Evolutionary conservation across 2,329 filamentous ascomycete genomes (phyloP), one percentile per base, ranked within the genome.

Genomic region (Aspergillus sp.): DNA sequence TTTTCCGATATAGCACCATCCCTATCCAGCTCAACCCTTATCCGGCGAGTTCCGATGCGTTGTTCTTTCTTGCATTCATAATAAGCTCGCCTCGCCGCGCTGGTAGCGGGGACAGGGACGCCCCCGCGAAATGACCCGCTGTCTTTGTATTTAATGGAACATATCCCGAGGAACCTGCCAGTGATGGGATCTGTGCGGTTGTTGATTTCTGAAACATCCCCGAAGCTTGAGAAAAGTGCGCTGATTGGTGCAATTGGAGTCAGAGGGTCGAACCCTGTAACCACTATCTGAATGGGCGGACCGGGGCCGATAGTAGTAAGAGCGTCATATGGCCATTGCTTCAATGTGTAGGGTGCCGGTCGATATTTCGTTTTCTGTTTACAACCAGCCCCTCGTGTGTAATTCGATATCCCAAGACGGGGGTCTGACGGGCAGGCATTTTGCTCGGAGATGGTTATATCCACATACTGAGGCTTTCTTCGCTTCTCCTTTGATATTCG

Each of bases 171-270:
- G 61, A 94, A 95, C 60, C 88, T 93, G 12, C 93, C 93, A 9
- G 90, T 97, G 45, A 90, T 85, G 7, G 93, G 93, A 66, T 98
- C 90, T 59, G 94, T 91, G 64, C 94, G 91, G 61, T 96, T 96
- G 60, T 88, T 90, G 56, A 94, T 86, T 60, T 90, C 86, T 36
- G 86, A 85, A 50, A 98, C 90, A 46, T 95, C 88, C 42, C 66
- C 67, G 54, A 69, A 68, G 40, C 65, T 68, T n/a, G 64, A 63
- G 44, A 68, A 67, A 11, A 67, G 53, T 5, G 64, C 62, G 36
- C 47, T 67, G 43, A 68, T 67, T 8, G 59, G 63, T 40, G 64
- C 60, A 33, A 95, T 88, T 9, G 88, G 81, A 33, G 87, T 85
- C 51, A 97, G 73, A 6, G 91, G 90, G 66, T 97, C 93, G 64